phyloP scores from a whole-genome alignment of 2,329 filamentous ascomycete genomes.

The Alternaria incomplexa region DNA sequence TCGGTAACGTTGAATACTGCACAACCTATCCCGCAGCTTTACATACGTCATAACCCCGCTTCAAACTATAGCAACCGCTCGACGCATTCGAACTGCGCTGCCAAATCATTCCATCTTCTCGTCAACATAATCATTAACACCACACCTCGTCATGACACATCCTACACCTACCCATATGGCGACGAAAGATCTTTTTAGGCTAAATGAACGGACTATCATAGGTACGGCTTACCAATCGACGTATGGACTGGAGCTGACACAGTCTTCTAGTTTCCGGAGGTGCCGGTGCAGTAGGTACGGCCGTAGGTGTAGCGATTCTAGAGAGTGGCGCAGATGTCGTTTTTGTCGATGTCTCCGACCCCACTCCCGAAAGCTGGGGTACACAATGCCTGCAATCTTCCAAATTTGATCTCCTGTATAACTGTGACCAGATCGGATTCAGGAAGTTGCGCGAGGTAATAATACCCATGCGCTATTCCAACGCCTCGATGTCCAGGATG shows the following conservation, averaged over 20 bases:
- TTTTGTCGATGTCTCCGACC: conserved; percentile 22
- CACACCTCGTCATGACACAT: conserved; percentile 17
- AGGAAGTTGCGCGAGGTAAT: conserved; percentile 7
- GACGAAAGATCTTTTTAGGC: conserved; percentile 29
- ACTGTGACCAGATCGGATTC: neutral
- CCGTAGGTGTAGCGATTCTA: conserved; percentile 29
- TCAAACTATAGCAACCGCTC: neutral
- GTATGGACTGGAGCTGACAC: neutral
- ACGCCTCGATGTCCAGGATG: conserved; percentile 29
- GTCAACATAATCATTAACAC: neutral
- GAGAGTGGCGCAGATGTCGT: conserved; percentile 36
- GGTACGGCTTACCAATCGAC: conserved; percentile 10
- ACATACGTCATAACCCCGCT: neutral
- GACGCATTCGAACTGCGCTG: neutral
- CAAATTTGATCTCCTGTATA: neutral
- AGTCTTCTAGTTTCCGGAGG: conserved; percentile 33
- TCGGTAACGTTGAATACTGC: neutral
- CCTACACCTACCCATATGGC: conserved; percentile 21
- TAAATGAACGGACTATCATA: conserved; percentile 31
- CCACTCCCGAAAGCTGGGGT: conserved; percentile 15
- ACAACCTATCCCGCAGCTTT: neutral
- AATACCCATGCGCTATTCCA: conserved; percentile 22
- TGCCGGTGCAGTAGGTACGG: conserved; percentile 31
- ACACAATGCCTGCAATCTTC: neutral
- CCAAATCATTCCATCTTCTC: neutral